phyloP scores from a whole-genome alignment of 495 filamentous ascomycete genomes.

The Aspergillus saccharolyticus region DNA sequence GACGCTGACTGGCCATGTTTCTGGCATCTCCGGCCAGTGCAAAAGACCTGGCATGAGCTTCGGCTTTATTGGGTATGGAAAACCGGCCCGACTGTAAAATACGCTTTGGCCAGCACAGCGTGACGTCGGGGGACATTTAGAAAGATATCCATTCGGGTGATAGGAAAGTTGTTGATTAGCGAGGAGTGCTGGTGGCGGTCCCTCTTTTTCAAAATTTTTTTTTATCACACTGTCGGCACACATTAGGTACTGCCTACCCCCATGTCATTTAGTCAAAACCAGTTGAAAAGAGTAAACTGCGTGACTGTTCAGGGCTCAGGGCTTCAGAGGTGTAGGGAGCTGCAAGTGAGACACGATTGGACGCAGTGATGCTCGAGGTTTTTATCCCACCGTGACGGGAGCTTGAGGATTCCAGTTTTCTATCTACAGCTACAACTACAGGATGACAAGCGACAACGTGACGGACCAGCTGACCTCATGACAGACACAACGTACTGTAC shows the following conservation, averaged over 20 bases:
- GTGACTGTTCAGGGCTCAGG: neutral
- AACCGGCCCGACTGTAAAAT: conserved; percentile 1
- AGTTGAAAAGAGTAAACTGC: neutral
- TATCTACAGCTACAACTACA: too few species aligned
- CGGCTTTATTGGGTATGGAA: conserved; percentile 8
- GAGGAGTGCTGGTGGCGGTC: neutral
- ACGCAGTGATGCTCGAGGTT: too few species aligned
- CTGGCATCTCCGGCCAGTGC: conserved; percentile 15
- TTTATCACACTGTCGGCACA: neutral
- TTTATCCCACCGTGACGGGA: neutral
- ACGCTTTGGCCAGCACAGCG: neutral
- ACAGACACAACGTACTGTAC: too few species aligned
- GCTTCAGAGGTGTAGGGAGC: neutral
- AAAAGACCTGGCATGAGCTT: conserved; percentile 6
- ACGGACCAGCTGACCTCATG: too few species aligned
- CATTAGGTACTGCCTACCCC: neutral
- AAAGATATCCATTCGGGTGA: neutral
- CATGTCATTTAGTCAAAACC: neutral
- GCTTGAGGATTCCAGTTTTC: neutral
- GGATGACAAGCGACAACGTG: too few species aligned
- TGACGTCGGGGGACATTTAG: neutral
- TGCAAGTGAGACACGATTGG: neutral
- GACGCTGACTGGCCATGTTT: conserved; percentile 20
- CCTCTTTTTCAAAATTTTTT: neutral
- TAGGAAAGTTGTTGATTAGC: neutral